Evolutionary conservation across 305 asterid genomes (phyloP), one percentile per base, ranked within the genome.

Genomic region (Rubia peregrina): DNA sequence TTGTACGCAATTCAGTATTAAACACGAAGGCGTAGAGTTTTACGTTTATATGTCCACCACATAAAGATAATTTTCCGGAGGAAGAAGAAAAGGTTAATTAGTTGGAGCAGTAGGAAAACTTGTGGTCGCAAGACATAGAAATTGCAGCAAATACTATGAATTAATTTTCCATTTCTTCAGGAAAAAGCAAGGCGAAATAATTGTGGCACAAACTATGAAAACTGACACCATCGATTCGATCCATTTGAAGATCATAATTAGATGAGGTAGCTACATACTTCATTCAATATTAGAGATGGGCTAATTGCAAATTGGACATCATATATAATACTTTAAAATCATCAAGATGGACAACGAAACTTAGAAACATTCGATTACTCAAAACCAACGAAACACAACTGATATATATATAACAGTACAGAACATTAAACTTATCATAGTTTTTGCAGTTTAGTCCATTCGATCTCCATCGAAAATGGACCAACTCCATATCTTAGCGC

Each of bases 131-230:
- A 14, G n/a, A 21, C 21, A 51, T 14, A 16, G 56, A 49, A 16
- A 49, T 16, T 14, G 56, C 56, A 48, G 53, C 7, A 13, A 48
- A 48, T 48, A 14, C 19, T 10, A 9, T 17, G 59, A 51, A 59
- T 70, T 36, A 11, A 43, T 24, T 73, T 46, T 67, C 36, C 56
- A 44, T 75, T 46, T 24, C 72, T 55, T n/a, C 26, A 7, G 56
- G 33, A 12, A 71, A 74, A 75, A 56, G 72, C 56, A 68, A 68
- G 43, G 48, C 41, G 71, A 80, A 66, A 65, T 74, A 67, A 64
- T 11, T 8, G 33, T 70, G 80, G 80, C 80, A 76, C 74, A 70
- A 80, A 70, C 65, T 73, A 73, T 70, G 79, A 56, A 51, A 69
- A 40, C 48, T 59, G 59, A 51, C 22, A 21, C 63, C 36, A 57